phyloP scores from a whole-genome alignment of 2,329 filamentous ascomycete species.

The Rutstroemia sp. region DNA sequence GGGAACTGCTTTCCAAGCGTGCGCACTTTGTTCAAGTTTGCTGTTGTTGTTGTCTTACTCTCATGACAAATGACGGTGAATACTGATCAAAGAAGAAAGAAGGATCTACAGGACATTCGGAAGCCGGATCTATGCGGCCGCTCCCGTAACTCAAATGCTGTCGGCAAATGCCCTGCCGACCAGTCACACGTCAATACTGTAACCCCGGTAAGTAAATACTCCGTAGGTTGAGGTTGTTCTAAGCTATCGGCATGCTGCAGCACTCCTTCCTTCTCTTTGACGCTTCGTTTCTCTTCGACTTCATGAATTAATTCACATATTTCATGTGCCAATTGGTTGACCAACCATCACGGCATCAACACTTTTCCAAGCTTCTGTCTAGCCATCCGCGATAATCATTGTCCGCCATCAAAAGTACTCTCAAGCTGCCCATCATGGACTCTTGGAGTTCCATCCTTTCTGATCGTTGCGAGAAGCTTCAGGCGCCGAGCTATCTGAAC shows the following conservation, averaged over 20 bases:
- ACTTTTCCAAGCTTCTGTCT: neutral
- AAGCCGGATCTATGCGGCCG: slow-evolving; percentile 1
- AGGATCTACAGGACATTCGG: neutral
- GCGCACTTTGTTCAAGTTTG: too few species aligned
- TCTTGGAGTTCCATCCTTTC: slow-evolving; percentile 15
- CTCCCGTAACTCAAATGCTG: neutral
- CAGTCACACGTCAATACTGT: neutral
- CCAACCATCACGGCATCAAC: neutral
- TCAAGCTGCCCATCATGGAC: neutral
- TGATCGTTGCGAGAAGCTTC: slow-evolving; percentile 41
- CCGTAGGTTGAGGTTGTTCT: neutral
- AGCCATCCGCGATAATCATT: too few species aligned
- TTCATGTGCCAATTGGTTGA: neutral
- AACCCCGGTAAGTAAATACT: neutral
- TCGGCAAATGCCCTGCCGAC: neutral
- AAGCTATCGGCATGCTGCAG: neutral
- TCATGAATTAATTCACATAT: neutral
- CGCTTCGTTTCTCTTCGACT: neutral
- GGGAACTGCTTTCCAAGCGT: too few species aligned
- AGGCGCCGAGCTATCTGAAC: slow-evolving; percentile 43
- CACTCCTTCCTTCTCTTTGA: neutral
- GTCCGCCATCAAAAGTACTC: too few species aligned
- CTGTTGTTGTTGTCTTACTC: too few species aligned
- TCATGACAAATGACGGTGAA: too few species aligned
- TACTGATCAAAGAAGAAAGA: neutral